A percentile compares a stretch with the other conserved stretches of the same genome.
These are phyloP conservation scores for Kluyveromyces dobzhanskii DNA, from an alignment of 805 yeast species.

Conservation along the genomic window DNA sequence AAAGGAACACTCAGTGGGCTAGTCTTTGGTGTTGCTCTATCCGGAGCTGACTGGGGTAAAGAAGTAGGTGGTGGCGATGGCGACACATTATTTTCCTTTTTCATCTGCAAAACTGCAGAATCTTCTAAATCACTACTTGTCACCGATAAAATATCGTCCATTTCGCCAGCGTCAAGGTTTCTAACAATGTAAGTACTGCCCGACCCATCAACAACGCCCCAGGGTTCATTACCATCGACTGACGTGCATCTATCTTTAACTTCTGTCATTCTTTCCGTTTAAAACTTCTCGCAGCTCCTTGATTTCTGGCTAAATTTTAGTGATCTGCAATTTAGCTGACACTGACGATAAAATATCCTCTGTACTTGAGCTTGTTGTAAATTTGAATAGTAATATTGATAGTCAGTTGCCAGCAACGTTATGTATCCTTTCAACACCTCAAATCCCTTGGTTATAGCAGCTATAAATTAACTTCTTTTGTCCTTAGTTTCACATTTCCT, in stretches of 20 bases:
- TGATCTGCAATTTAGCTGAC: no score
- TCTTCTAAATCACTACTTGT: constrained; percentile 3
- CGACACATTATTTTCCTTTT: not conserved
- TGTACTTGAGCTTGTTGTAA: no score
- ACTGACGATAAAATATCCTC: no score
- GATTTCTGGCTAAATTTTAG: no score
- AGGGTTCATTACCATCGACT: not conserved
- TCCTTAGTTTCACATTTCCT: no score
- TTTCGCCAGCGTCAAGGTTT: constrained; percentile 1
- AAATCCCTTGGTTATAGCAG: no score
- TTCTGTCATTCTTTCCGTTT: not conserved
- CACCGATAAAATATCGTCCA: constrained; percentile 1
- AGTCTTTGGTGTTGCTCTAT: not conserved
- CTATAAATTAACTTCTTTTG: no score
- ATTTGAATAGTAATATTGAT: no score
- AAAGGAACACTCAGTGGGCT: not conserved
- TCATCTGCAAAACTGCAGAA: not conserved
- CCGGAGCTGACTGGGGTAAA: not conserved
- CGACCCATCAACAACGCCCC: not conserved
- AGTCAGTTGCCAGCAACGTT: no score
- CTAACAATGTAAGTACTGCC: not conserved
- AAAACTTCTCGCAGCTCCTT: no score
- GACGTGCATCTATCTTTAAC: not conserved
- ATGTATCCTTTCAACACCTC: no score
- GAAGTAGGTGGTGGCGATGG: not conserved